Evolutionary conservation across 192 early-diverging fungal genomes (phyloP), one percentile per base, ranked within the genome.

Genomic region (Martensiomyces pterosporus): DNA sequence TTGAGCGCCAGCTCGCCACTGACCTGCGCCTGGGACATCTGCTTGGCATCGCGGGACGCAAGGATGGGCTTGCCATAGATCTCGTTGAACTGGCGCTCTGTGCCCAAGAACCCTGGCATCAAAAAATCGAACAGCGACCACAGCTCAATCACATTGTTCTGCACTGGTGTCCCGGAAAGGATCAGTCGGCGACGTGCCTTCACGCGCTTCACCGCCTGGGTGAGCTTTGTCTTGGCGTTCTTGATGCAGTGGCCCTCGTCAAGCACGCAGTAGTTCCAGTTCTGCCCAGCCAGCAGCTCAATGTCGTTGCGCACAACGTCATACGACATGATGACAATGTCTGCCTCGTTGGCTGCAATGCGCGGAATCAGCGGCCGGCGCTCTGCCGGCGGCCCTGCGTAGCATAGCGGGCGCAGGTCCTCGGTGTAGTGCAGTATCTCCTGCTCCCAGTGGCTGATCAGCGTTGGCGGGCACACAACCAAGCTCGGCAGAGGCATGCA

Each of bases 201-300:
- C 22, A 98, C 60, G n/a, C 84, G 76, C 63, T 97, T 97, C 32
- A 90, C 89, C 0, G 97, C 90, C 55, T 88, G 85, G 4, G 97
- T 97, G 17, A 94, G 82, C 57, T 97, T 94, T 13, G 97, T 94
- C 39, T 83, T 80, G 8, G 89, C 85, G 52, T 98, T 99, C 57
- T 92, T 93, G 71, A 99, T 99, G 21, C 92, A 81, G 57, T 99
- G 97, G 0, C 97, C 97, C 75, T 99, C 97, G 64, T 99, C 97
- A 35, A 99, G 71, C 43, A 95, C 85, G 56, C 91, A 94, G 61
- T 95, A 98, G 67, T 97, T 96, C 86, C 89, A 98, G 43, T 78
- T 57, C 25, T 87, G 70, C 9, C 60, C 51, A 3, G 64, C 53
- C 38, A 97, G 57, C 9, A 85, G 79, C 22, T 94, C 92, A 49